phyloP scores from a whole-genome alignment of 352 stramenopile genomes.

The Salisapilia sapeloensis region DNA sequence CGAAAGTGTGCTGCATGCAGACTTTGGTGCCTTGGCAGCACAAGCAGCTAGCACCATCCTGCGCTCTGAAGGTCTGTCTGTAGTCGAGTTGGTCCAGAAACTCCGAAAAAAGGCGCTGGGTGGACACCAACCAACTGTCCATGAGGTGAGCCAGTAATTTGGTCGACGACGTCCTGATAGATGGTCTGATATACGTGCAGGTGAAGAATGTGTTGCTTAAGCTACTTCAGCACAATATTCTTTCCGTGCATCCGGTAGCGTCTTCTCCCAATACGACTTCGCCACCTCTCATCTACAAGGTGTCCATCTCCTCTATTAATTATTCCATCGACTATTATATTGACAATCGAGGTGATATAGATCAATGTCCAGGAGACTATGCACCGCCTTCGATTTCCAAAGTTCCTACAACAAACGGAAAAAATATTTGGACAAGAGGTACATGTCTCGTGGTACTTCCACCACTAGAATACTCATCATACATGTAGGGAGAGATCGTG shows the following conservation, averaged over 20 bases:
- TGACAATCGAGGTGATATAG: constrained; percentile 16
- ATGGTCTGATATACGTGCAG: background rate
- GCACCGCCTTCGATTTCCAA: constrained; percentile 71
- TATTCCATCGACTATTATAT: too few species aligned
- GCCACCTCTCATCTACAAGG: too few species aligned
- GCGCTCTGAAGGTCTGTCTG: constrained; percentile 40
- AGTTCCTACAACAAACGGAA: constrained; percentile 68
- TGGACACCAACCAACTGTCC: constrained; percentile 19
- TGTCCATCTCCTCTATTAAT: too few species aligned
- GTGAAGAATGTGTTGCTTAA: constrained; percentile 76
- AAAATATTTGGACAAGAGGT: constrained; percentile 52
- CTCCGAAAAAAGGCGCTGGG: constrained; percentile 13
- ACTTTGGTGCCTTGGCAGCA: constrained; percentile 60
- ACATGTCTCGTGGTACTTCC: background rate
- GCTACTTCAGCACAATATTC: constrained; percentile 76
- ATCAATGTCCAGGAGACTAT: constrained; percentile 68
- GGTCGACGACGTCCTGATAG: background rate
- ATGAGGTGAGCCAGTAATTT: constrained; percentile 12
- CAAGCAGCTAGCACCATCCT: constrained; percentile 38
- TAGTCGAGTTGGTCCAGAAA: constrained; percentile 45
- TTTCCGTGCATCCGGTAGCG: constrained; percentile 35
- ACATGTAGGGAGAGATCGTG: constrained; percentile 44
- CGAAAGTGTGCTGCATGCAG: constrained; percentile 55
- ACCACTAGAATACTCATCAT: background rate
- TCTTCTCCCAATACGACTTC: constrained; percentile 6